Evolutionary conservation across 1,139 yeast species (phyloP).

Genomic region (Debaryomycetaceae sp.): DNA sequence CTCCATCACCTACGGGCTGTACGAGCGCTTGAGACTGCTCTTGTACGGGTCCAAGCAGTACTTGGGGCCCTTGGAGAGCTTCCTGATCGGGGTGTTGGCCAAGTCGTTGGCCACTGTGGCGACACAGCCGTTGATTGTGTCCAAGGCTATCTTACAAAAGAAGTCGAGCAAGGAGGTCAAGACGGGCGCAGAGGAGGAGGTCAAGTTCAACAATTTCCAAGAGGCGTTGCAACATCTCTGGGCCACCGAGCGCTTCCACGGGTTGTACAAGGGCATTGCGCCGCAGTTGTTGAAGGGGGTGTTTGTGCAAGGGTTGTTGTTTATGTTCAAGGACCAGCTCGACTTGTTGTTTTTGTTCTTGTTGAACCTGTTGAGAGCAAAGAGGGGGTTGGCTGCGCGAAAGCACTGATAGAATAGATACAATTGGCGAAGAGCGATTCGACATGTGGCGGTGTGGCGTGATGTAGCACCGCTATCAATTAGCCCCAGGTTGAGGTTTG

Average conservation of each 20-base stretch:
- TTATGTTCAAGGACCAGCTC: constrained; percentile 76
- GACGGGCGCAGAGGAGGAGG: constrained; percentile 17
- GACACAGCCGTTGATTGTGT: constrained; percentile 82
- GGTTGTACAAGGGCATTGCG: constrained; percentile 73
- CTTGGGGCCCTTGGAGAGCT: constrained; percentile 65
- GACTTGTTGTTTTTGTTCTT: constrained; percentile 41
- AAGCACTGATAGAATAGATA: too few relatives aligned
- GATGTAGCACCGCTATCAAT: too few relatives aligned
- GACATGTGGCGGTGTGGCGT: too few relatives aligned
- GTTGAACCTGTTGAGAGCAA: constrained; percentile 25
- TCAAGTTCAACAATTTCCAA: constrained; percentile 36
- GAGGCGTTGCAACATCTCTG: constrained; percentile 43
- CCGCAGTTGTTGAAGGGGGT: constrained; percentile 84
- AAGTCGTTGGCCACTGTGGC: constrained; percentile 76
- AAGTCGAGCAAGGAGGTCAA: constrained; percentile 22
- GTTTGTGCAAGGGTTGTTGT: constrained; percentile 77
- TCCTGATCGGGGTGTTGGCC: constrained; percentile 71
- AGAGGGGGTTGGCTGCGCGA: constrained; percentile 8
- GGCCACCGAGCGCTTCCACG: constrained; percentile 36
- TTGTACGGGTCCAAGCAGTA: constrained; percentile 44
- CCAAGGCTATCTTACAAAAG: constrained; percentile 79
- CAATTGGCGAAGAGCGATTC: too few relatives aligned
- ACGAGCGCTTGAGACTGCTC: constrained; percentile 61
- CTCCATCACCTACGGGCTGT: constrained; percentile 81
- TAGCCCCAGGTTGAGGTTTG: too few relatives aligned